These are phyloP conservation scores for Hypoxylon cercidicola DNA, from an alignment of 495 filamentous ascomycete genomes.

Conservation along the genomic window DNA sequence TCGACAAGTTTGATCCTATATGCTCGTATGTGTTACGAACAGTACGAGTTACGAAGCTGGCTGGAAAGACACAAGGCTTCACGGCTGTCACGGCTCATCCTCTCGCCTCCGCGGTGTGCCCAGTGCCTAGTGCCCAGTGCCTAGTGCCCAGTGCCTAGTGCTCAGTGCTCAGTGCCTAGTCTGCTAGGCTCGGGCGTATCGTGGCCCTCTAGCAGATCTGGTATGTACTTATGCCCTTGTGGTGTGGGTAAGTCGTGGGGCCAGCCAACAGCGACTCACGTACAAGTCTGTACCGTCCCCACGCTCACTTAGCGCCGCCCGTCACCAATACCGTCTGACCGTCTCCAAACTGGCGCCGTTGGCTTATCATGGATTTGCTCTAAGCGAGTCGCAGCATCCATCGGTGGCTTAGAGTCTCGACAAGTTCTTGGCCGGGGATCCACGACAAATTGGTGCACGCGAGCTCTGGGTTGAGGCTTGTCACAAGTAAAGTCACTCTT, in stretches of 20 bases:
- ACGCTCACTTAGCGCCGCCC: slow-evolving; percentile 34
- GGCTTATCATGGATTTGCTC: slow-evolving; percentile 23
- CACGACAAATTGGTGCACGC: slow-evolving; percentile 26
- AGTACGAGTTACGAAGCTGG: background rate
- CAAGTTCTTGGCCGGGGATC: slow-evolving; percentile 2
- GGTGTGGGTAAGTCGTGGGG: slow-evolving; percentile 4
- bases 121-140: too few species aligned
- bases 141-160: too few species aligned
- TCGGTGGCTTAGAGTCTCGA: slow-evolving; percentile 18
- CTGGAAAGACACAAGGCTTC: too few species aligned
- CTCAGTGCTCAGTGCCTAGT: too few species aligned
- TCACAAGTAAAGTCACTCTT: background rate
- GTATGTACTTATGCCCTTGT: slow-evolving; percentile 18
- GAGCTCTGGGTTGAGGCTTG: slow-evolving; percentile 20
- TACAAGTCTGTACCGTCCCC: slow-evolving; percentile 19
- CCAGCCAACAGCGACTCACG: slow-evolving; percentile 1
- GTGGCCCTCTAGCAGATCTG: too few species aligned
- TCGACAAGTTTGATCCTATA: background rate
- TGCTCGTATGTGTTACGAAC: background rate
- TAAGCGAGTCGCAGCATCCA: slow-evolving; percentile 29
- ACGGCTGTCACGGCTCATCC: too few species aligned
- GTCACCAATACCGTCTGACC: slow-evolving; percentile 27
- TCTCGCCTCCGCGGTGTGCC: background rate
- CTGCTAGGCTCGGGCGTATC: background rate
- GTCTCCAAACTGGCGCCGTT: slow-evolving; percentile 21